Base-by-base conservation (phyloP, 129 eudicot genomes). In the Mikania micrantha region DNA sequence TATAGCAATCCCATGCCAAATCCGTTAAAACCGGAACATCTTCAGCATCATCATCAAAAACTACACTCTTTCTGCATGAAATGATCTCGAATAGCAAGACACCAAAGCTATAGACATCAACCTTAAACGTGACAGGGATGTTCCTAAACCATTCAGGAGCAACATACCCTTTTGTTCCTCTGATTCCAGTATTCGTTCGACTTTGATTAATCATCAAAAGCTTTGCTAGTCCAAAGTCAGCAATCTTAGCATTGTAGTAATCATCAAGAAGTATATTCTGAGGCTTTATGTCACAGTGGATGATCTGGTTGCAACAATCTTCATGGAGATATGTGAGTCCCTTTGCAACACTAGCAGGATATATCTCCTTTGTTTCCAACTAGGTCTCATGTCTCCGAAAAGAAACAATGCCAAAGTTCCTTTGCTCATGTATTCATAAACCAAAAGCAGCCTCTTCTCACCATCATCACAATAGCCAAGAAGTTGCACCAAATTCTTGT, bases 211-310 rank as follows among this genome's bases (percentile, higher is more conserved):
- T 40, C 74, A n/a, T 60, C 83, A 87, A 28, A 39, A 83, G 87
- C 58, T 83, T 87, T 38, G 90, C 83, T 74, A 86, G 64, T 47
- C 94, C 88, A 34, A 86, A 86, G 38, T 86, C 88, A 24, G 86
- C 50, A 29, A 86, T 83, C 57, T 74, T 44, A 8, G 94, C 80
- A 62, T 76, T 75, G 73, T 22, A 74, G 65, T 75, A 68, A 0
- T 83, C 88, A 69, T 83, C 93, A 40, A 85, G 77, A 70, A 85
- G 91, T 60, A 85, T 74, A 29, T 85, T 85, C 10, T 82, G 85
- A 41, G 93, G 93, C 84, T 86, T 86, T 59, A 86, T 86, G 47
- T 86, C 88, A 29, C 87, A 85, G 52, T 85, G 90, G 47, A 81
- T 85, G 69, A 85, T 77, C 53, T 82, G 85, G 4, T 53, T 70